Evolutionary conservation across 495 filamentous ascomycete genomes (phyloP).

Genomic region (Sordaria brevicollis): DNA sequence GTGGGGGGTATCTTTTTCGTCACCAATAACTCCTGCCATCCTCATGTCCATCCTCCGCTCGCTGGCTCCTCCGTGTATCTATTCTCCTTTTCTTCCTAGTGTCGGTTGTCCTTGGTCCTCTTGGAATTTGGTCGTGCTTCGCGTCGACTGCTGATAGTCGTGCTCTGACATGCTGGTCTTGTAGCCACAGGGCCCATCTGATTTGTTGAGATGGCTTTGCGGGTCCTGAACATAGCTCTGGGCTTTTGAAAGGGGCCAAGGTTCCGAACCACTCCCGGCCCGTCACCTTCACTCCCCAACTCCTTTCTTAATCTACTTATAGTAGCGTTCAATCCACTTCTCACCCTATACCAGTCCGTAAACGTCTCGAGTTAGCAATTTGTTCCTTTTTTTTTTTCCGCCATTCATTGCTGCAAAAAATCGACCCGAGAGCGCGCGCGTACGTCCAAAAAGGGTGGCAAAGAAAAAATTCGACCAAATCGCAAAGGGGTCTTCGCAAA

Average conservation of each 20-base stretch:
- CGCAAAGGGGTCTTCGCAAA: too few relatives aligned
- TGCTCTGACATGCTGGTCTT: neutral
- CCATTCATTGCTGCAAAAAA: neutral
- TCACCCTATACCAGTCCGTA: slow-evolving; percentile 6
- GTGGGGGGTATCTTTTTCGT: neutral
- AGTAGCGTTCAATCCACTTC: slow-evolving; percentile 14
- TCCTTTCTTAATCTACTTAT: neutral
- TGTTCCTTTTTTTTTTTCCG: slow-evolving; percentile 4
- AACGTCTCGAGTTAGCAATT: neutral
- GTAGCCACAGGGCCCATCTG: neutral
- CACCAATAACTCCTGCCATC: neutral
- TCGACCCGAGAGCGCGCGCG: neutral
- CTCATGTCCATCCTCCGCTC: neutral
- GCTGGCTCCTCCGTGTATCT: neutral
- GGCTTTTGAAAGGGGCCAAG: neutral
- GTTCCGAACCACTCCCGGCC: neutral
- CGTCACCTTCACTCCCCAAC: neutral
- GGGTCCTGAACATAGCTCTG: neutral
- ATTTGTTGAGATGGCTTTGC: neutral
- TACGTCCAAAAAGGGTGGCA: neutral
- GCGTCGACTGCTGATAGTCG: neutral
- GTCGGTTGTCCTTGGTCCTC: neutral
- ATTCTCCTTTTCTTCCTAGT: neutral
- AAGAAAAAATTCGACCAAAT: neutral
- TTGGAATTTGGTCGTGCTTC: neutral